Evolutionary conservation across 2,329 filamentous ascomycete species (phyloP).

Genomic region (Aspergillus pseudotamarii): DNA sequence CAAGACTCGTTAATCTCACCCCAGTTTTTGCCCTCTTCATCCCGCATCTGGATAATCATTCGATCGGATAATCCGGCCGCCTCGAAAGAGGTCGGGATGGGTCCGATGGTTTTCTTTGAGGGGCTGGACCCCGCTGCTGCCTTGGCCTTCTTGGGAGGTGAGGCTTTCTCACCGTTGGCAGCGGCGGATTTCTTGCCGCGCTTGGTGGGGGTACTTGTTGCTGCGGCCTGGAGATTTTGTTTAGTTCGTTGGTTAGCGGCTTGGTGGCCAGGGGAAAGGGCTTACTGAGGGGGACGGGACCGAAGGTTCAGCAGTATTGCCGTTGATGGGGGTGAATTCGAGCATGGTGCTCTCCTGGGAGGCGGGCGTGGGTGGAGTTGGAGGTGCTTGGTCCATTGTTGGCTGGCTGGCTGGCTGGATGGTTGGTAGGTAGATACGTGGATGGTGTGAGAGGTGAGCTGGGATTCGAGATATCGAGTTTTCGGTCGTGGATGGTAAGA

Average conservation of each 20-base stretch:
- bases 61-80: slow-evolving; percentile 24
- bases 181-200: slow-evolving; percentile 22
- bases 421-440: not conserved
- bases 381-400: not conserved
- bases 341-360: not conserved
- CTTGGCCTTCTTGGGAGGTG: slow-evolving; percentile 21
- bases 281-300: not conserved
- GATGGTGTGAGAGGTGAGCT: not conserved
- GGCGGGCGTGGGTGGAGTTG: not conserved
- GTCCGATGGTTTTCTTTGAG: slow-evolving; percentile 12
- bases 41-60: slow-evolving; percentile 33
- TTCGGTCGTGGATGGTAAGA: not conserved
- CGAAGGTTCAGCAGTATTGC: not conserved
- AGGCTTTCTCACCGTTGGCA: slow-evolving; percentile 1
- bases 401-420: too few species aligned
- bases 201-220: slow-evolving; percentile 23
- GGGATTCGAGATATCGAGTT: too few species aligned
- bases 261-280: not conserved
- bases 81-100: slow-evolving; percentile 28
- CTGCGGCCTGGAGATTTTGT: not conserved
- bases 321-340: not conserved
- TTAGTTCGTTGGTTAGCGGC: not conserved
- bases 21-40: slow-evolving; percentile 29
- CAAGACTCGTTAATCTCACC: slow-evolving; percentile 29
- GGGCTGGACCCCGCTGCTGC: not conserved